These are phyloP conservation scores for Botrytis tulipae DNA, from an alignment of 2,329 filamentous ascomycete genomes.

Conservation along the genomic window DNA sequence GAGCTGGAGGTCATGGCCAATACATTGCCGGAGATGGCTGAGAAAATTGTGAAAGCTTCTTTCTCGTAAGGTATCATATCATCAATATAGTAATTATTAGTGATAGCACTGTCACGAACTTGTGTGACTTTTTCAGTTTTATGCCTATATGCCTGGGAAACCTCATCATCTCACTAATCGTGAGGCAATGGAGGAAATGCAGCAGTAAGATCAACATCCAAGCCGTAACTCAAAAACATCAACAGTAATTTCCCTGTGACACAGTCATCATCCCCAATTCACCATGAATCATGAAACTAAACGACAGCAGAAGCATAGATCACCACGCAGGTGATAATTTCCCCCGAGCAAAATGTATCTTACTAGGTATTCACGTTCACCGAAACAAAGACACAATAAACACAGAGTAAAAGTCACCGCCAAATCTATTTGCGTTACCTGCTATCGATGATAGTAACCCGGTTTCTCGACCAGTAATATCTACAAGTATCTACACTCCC, in stretches of 20 bases:
- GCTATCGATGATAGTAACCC: neutral
- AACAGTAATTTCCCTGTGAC: neutral
- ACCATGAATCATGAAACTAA: neutral
- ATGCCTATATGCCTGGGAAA: no score
- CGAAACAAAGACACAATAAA: neutral
- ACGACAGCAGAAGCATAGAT: neutral
- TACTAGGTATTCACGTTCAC: neutral
- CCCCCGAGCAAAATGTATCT: neutral
- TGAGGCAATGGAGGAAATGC: neutral
- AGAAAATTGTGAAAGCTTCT: conserved; percentile 35
- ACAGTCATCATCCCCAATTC: neutral
- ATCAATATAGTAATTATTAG: neutral
- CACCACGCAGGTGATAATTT: neutral
- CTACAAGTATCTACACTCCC: neutral
- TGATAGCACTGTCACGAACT: neutral
- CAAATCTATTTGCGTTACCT: neutral
- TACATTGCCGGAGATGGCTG: conserved; percentile 49
- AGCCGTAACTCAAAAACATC: neutral
- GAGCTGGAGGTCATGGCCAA: conserved; percentile 52
- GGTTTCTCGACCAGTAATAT: conserved; percentile 5
- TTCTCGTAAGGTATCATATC: neutral
- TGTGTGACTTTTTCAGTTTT: neutral
- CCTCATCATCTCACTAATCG: neutral
- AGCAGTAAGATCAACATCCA: neutral
- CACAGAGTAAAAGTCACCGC: neutral